A percentile compares a stretch with the other conserved stretches of the same genome.
phyloP scores from a whole-genome alignment of 345 rosid genomes.

The Eucalyptus lansdowneana region DNA sequence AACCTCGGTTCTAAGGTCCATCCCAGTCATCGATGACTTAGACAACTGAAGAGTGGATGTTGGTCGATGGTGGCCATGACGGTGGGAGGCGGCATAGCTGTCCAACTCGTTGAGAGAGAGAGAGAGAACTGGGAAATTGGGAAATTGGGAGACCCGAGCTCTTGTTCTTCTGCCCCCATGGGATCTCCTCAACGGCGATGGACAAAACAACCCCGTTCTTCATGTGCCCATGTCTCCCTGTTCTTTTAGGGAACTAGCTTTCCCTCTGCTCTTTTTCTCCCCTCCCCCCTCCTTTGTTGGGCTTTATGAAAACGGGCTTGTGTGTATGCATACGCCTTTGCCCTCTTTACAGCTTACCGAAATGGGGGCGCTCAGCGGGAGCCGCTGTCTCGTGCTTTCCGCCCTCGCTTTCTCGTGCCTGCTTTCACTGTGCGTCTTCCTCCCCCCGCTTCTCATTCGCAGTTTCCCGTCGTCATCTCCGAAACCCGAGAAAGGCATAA shows the following conservation, averaged over 20 bases:
- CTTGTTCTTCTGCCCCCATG: not conserved
- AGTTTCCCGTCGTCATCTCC: not conserved
- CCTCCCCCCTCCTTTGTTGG: not conserved
- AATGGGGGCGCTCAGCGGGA: not conserved
- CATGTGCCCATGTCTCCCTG: not conserved
- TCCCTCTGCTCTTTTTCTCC: not conserved
- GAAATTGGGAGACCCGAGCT: not conserved
- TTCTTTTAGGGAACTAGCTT: not conserved
- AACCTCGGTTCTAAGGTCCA: not conserved
- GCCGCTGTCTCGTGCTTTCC: constrained; percentile 6
- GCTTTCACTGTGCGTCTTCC: not conserved
- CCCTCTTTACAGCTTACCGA: not conserved
- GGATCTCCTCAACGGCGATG: not conserved
- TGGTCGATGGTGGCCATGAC: not conserved
- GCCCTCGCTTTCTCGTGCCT: not conserved
- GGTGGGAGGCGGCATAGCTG: not conserved
- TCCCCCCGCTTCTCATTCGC: not conserved
- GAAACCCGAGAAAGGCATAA: constrained; percentile 9
- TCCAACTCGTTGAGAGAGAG: not conserved
- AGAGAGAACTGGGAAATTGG: not conserved
- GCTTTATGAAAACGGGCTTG: not conserved
- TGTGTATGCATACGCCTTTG: not conserved
- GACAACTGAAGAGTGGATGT: not conserved
- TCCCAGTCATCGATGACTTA: not conserved
- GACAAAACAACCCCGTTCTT: not conserved